Base-by-base conservation (phyloP, 257 asterid genomes). In the Schizonepeta tenuifolia region DNA sequence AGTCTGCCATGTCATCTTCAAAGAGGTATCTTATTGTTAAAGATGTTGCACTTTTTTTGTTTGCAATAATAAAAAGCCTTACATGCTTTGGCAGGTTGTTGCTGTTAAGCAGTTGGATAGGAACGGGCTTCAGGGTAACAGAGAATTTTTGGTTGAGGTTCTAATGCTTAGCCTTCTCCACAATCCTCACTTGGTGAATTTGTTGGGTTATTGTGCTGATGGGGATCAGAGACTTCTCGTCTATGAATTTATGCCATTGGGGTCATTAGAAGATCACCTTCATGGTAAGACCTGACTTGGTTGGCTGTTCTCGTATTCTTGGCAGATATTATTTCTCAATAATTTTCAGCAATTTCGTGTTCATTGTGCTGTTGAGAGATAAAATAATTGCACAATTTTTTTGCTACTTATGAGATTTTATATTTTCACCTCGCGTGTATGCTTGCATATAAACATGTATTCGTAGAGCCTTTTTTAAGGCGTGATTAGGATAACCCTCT, bases 141-240 rank as follows among this genome's bases (percentile, higher is more conserved):
- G 98, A 79, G 98, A 95, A 75, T 95, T 95, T 83, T 83, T 95
- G 59, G 99, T 95, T 9, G 99, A 95, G 83, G 99, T 95, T 76
- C 89, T 95, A 35, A 95, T 95, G 99, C 98, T 95, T 47, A 95
- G 99, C 86, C 98, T 95, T 77, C 86, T 95, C 31, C 99, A 95
- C 83, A 96, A 95, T 82, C 88, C 98, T 76, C 89, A 95, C 85
- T 84, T 95, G 67, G 98, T 95, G 76, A 95, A 77, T 71, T 84
- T 95, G 73, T 80, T 90, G 82, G 99, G 99, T 26, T 95, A 92
- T 82, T 95, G 99, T 75, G 99, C 99, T 73, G 98, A 95, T 36
- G 99, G 99, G 57, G 99, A 95, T 77, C 98, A 95, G 86, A 86
- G 99, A 85, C 98, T 95, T 67, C 97, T 95, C 50, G 99, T 95